These are phyloP conservation scores for Thielaviopsis cerberus DNA, from an alignment of 2,329 filamentous ascomycete species.

Conservation along the genomic window DNA sequence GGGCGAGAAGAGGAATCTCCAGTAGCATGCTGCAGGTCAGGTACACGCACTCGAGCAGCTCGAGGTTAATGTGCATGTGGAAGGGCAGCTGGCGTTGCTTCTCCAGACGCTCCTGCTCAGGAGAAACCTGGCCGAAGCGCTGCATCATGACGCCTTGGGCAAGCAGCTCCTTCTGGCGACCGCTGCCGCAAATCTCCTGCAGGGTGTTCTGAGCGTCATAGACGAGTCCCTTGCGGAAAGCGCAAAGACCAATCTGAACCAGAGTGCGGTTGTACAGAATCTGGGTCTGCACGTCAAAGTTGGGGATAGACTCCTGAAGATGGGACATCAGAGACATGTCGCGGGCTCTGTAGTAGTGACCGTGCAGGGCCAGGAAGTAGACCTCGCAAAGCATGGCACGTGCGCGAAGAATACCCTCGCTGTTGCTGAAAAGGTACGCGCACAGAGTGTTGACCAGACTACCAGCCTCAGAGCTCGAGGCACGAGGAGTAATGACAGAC, in stretches of 20 bases:
- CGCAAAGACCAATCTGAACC: constrained; percentile 93
- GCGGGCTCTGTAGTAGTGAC: constrained; percentile 91
- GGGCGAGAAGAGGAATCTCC: constrained; percentile 89
- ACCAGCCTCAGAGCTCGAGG: constrained; percentile 46
- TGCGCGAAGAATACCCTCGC: constrained; percentile 87
- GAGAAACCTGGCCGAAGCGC: constrained; percentile 85
- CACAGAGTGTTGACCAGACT: constrained; percentile 71
- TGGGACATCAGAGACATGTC: constrained; percentile 99
- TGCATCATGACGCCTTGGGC: constrained; percentile 98
- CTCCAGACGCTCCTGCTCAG: constrained; percentile 93
- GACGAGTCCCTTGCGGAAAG: constrained; percentile 88
- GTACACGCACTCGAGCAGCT: constrained; percentile 94
- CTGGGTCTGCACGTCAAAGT: constrained; percentile 91
- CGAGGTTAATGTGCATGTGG: constrained; percentile 99
- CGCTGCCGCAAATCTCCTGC: constrained; percentile 94
- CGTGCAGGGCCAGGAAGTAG: constrained; percentile 92
- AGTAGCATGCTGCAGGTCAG: constrained; percentile 98
- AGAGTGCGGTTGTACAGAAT: constrained; percentile 97
- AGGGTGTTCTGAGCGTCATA: constrained; percentile 96
- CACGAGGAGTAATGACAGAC: constrained; percentile 64
- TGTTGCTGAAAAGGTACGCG: constrained; percentile 86
- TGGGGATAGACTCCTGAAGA: constrained; percentile 88
- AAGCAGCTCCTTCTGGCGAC: constrained; percentile 90
- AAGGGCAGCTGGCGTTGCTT: constrained; percentile 94
- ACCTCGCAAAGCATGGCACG: constrained; percentile 97